These are phyloP conservation scores for Globisporangium perplexum DNA, from an alignment of 352 stramenopile genomes.

Conservation along the genomic window DNA sequence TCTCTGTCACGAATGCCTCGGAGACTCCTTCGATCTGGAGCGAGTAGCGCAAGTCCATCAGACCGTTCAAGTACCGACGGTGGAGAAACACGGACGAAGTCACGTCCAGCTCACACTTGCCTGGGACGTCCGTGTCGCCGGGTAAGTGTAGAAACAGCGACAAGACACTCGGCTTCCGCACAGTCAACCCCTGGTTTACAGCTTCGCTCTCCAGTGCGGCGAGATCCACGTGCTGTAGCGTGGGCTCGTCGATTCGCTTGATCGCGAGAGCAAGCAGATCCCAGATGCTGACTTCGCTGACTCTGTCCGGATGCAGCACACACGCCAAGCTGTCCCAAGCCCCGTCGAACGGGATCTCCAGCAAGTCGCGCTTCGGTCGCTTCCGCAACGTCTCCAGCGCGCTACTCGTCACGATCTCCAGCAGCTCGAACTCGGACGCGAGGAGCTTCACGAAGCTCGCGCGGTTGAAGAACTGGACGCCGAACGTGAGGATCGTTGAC, in stretches of 20 bases:
- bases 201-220: slow-evolving; percentile 37
- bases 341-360: slow-evolving; percentile 41
- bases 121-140: slow-evolving; percentile 49
- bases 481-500: slow-evolving; percentile 91
- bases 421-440: slow-evolving; percentile 62
- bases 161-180: slow-evolving; percentile 27
- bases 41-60: slow-evolving; percentile 97
- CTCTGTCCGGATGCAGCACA: slow-evolving; percentile 29
- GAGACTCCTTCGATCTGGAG: slow-evolving; percentile 96
- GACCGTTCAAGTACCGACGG: slow-evolving; percentile 93
- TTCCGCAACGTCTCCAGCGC: slow-evolving; percentile 67
- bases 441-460: slow-evolving; percentile 92
- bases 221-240: slow-evolving; percentile 47
- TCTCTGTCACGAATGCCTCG: slow-evolving; percentile 81
- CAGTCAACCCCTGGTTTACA: slow-evolving; percentile 23
- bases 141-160: slow-evolving; percentile 54
- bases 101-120: slow-evolving; percentile 66
- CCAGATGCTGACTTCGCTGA: slow-evolving; percentile 43
- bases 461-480: slow-evolving; percentile 99
- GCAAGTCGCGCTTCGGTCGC: slow-evolving; percentile 35
- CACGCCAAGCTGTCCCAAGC: slow-evolving; percentile 39
- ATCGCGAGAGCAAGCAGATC: slow-evolving; percentile 67
- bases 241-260: slow-evolving; percentile 29
- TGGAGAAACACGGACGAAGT: slow-evolving; percentile 90
- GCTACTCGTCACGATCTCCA: slow-evolving; percentile 66